These are phyloP conservation scores for Mallotus nudiflorus DNA, from an alignment of 345 rosid genomes.

Conservation along the genomic window DNA sequence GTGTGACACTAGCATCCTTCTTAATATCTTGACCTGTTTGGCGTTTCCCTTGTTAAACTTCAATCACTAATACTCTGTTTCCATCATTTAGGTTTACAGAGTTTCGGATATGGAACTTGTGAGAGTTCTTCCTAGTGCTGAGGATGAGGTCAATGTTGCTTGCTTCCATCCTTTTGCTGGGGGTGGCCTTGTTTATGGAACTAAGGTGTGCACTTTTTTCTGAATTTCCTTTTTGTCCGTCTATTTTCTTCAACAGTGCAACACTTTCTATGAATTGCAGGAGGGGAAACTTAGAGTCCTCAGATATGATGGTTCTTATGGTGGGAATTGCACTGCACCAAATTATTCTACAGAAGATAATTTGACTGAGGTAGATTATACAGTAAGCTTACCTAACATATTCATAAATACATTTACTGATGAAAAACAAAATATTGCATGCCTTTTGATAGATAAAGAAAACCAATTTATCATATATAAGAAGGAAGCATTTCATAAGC, in stretches of 20 bases:
- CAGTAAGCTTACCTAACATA: constrained; percentile 25
- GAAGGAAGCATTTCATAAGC: background rate
- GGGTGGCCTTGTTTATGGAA: constrained; percentile 90
- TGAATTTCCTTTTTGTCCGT: background rate
- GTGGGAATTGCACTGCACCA: constrained; percentile 41
- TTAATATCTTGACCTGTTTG: background rate
- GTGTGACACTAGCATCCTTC: no score
- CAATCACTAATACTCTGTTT: background rate
- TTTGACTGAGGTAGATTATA: constrained; percentile 54
- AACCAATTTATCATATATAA: background rate
- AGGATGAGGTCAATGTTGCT: constrained; percentile 90
- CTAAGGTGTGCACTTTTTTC: constrained; percentile 48
- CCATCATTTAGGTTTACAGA: constrained; percentile 58
- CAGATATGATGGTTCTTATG: constrained; percentile 46
- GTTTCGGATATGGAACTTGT: constrained; percentile 90
- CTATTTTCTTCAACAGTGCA: background rate
- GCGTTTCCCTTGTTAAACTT: background rate
- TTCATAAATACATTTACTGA: background rate
- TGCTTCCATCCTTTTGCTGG: constrained; percentile 89
- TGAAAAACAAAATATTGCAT: background rate
- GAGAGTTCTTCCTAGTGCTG: constrained; percentile 82
- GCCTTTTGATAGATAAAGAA: background rate
- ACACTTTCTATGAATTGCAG: constrained; percentile 38
- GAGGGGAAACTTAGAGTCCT: constrained; percentile 85
- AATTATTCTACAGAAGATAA: constrained; percentile 51